Evolutionary conservation across 305 asterid genomes (phyloP), one percentile per base, ranked within the genome.

Genomic region (Fraxinus xanthoxyloides): DNA sequence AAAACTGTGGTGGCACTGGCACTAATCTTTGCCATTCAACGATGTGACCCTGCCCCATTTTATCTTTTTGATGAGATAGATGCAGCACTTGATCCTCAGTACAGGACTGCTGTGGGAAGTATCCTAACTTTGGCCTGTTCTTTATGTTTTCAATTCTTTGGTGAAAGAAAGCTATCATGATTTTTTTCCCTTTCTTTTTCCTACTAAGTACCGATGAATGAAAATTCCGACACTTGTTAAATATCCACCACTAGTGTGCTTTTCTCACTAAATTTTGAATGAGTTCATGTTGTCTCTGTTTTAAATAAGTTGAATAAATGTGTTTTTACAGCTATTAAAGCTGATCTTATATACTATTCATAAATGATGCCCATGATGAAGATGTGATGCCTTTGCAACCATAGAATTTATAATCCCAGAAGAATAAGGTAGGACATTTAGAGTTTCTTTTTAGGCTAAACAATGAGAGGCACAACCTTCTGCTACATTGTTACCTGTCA

Each of bases 1-100:
- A 97, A 97, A 86, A 97, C 99, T 19, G 99, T 97, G 80, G 99
- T 97, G 76, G 99, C 99, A 78, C 87, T 97, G 87, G 90, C 97
- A 28, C 89, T 94, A 79, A 97, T 97, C 83, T 97, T 97, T 87
- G 98, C 98, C 87, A 97, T 97, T 81, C 99, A 97, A 78, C 92
- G 98, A 75, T 97, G 99, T 84, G 99, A 97, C 87, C 99, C 99
- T 67, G 99, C 99, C 34, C 99, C 99, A 23, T 97, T 97, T 87
- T 97, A 97, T 91, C 99, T 97, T 81, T 97, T 97, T 83, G 99
- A 97, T 81, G 99, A 97, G 91, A 95, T 97, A 63, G 99, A 97
- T 87, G 99, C 99, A 34, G 99, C 99, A 31, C 95, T 97, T 46
- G 99, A 97, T 90, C 98, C 99, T 73, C 99, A 97, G 85, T 97